Base-by-base conservation (phyloP, 2,329 filamentous ascomycete species). In the Ceratocystis eucalypticola region DNA sequence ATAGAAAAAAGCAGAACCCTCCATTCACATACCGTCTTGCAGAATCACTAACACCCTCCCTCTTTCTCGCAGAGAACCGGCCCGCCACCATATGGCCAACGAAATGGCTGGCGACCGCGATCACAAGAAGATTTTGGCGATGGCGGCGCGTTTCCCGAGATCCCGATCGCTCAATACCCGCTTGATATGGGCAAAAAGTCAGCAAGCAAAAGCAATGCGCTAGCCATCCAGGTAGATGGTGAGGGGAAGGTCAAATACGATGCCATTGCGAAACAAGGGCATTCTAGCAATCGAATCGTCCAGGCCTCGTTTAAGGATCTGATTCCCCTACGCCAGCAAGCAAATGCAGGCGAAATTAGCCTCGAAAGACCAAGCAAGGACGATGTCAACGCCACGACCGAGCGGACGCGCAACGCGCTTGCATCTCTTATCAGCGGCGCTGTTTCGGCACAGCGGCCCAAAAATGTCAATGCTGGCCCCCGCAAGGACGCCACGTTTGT, bases 171-270 rank as follows among this genome's bases (percentile, higher is more conserved):
- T 55, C 94, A 99, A 74, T 99, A 97, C 74, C 94, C 94, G 10
- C 83, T 96, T 63, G 90, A 96, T 68, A 96, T 97, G 91, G 93
- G 93, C 67, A 85, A 87, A 72, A 95, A 96, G 76, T 81, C 82
- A 45, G 79, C 84, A 7, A 82, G 80, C 41, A 84, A 82, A 61
- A 94, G 87, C 70, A 97, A 96, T 77, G 92, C 94, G 66, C 82
- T 99, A 61, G 88, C 91, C n/a, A 82, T 97, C 41, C 89, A 96
- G 74, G 91, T 97, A 45, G 91, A 97, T 73, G 85, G 82, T 0
- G 88, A 96, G 70, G 94, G 94, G 57, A 96, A 95, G 74, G 89
- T 96, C 69, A 95, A 96, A 76, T 99, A 96, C 78, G 91, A 96
- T 75, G 91, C 92, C 65, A 96, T 99, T 73, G 93, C 93, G 64